Evolutionary conservation across 768 basidiomycete species (phyloP), one percentile per base, ranked within the genome.

Genomic region (Gautieria morchelliformis): DNA sequence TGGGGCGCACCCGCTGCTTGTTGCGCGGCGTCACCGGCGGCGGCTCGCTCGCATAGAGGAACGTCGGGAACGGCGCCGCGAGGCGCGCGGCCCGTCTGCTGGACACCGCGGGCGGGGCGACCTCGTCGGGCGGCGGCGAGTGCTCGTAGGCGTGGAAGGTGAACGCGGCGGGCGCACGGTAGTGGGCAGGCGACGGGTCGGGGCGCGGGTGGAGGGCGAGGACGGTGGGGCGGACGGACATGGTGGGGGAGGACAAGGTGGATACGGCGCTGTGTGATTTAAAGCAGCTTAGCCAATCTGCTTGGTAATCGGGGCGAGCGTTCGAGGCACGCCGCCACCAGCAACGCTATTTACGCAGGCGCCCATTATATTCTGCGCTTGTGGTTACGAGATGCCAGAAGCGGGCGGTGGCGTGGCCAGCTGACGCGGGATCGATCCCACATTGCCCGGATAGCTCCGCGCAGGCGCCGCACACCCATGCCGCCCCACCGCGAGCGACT

Each of bases 1-100:
- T 80, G 65, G 89, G 88, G 49, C 88, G 81, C 70, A 89, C 85
- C 61, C 88, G 79, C 48, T 87, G 84, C 67, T 89, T 89, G 79
- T 89, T 89, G 51, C 51, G 51, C 12, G 51, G 35, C 4, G 51
- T 52, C 30, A 40, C 33, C 2, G 51, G 51, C 33, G 51, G 51
- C 1, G 51, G 51, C 51, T 52, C 51, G 51, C 37, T 52, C 17
- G 51, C 51, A 19, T 52, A 52, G 35, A 52, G 51, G 51, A 52
- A 52, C 35, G 51, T 52, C 1, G 51, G 51, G n/a, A 52, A 52
- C 6, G 32, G 51, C 6, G 37, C 51, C 1, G 32, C 6, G 6
- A 52, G 14, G 4, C 51, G 51, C 4, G 32, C 7, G 7, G 37
- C 51, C 9, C 51, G 51, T 7, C 24, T 14, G 17, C 6, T 11